A percentile compares a stretch with the other conserved stretches of the same genome.
phyloP scores from a whole-genome alignment of 1,284 basidiomycete genomes.

The Mycosarcoma maydis region DNA sequence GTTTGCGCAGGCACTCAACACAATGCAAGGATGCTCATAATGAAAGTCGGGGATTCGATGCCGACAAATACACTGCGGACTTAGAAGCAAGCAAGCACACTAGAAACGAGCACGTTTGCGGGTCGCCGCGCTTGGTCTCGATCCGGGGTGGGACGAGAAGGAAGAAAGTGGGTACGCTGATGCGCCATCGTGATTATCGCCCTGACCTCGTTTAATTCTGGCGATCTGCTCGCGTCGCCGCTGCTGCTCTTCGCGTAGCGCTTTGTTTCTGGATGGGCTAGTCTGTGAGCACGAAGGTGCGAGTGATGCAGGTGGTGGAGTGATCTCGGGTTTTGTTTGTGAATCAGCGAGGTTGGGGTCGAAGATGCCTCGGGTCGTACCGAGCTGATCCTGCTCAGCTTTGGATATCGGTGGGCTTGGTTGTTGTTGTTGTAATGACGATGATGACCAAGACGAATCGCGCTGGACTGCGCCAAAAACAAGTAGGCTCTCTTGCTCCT shows the following conservation, averaged over 20 bases:
- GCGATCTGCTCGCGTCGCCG: conserved; percentile 31
- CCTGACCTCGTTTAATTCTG: conserved; percentile 16
- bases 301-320: conserved; percentile 4
- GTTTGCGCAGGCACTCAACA: too few species aligned
- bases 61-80: too few species aligned
- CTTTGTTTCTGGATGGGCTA: conserved; percentile 1
- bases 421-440: not conserved
- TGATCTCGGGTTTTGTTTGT: not conserved
- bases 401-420: not conserved
- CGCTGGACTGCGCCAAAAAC: not conserved
- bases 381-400: not conserved
- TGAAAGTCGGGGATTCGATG: too few species aligned
- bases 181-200: not conserved
- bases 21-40: too few species aligned
- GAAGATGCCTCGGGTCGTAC: too few species aligned
- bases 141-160: not conserved
- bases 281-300: conserved; percentile 2
- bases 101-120: conserved; percentile 34
- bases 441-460: not conserved
- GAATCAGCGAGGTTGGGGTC: too few species aligned
- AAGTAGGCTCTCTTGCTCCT: conserved; percentile 18
- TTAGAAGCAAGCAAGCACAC: not conserved
- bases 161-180: not conserved
- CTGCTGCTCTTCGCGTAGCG: conserved; percentile 16
- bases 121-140: not conserved